These are phyloP conservation scores for Hansenula anomala DNA, from an alignment of 1,139 yeast genomes.

Conservation along the genomic window DNA sequence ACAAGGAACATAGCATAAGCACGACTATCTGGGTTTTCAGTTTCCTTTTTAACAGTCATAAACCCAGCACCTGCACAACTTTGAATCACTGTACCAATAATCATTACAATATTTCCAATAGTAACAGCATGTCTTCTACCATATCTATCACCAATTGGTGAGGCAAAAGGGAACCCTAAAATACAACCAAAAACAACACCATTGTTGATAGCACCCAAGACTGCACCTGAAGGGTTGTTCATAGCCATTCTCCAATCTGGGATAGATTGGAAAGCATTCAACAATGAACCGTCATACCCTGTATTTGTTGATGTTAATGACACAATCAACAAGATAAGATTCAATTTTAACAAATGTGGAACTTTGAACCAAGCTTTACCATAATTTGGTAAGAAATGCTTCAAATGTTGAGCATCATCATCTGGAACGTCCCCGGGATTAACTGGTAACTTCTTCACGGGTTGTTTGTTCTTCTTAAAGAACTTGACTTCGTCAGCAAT, in stretches of 20 bases:
- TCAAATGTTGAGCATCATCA: slow-evolving; percentile 7
- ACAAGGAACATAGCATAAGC: slow-evolving; percentile 41
- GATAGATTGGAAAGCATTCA: slow-evolving; percentile 47
- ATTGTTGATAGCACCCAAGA: slow-evolving; percentile 41
- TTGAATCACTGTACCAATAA: slow-evolving; percentile 43
- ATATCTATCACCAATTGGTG: slow-evolving; percentile 36
- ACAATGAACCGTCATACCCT: slow-evolving; percentile 49
- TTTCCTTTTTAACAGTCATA: slow-evolving; percentile 12
- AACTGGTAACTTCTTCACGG: background rate
- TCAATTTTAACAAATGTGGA: slow-evolving; percentile 34
- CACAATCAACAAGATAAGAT: slow-evolving; percentile 33
- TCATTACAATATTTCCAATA: slow-evolving; percentile 34
- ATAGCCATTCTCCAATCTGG: slow-evolving; percentile 32
- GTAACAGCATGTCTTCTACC: slow-evolving; percentile 44
- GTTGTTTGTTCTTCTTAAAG: slow-evolving; percentile 7
- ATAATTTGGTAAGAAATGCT: slow-evolving; percentile 23
- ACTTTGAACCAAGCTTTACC: slow-evolving; percentile 30
- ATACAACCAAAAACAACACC: slow-evolving; percentile 50
- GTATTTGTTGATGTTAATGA: slow-evolving; percentile 42
- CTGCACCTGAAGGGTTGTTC: slow-evolving; percentile 38
- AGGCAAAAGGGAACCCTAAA: slow-evolving; percentile 22
- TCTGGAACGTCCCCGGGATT: slow-evolving; percentile 1
- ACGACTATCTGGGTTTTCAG: slow-evolving; percentile 8
- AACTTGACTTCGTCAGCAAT: slow-evolving; percentile 21
- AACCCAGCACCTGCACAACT: slow-evolving; percentile 30